These are phyloP conservation scores for Leonotis leonurus DNA, from an alignment of 257 asterid genomes.

Conservation along the genomic window DNA sequence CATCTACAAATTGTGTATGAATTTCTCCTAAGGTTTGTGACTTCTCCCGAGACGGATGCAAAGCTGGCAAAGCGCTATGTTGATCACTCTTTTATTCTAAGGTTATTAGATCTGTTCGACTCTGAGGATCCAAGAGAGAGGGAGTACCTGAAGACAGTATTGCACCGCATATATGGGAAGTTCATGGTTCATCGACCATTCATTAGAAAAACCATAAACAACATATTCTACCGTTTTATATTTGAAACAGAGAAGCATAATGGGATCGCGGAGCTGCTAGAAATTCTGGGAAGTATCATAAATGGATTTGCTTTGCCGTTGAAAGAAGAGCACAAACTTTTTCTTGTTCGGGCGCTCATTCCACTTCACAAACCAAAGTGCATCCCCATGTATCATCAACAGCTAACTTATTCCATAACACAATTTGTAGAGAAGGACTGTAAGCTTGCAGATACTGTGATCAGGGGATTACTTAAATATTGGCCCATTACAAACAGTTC, in stretches of 20 bases:
- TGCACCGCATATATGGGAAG: constrained; percentile 74
- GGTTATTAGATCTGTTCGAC: constrained; percentile 65
- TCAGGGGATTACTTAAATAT: constrained; percentile 23
- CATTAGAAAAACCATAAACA: constrained; percentile 63
- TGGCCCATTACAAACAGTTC: constrained; percentile 29
- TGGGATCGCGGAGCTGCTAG: constrained; percentile 76
- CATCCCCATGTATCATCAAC: constrained; percentile 23
- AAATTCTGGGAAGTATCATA: constrained; percentile 74
- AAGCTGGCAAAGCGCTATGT: constrained; percentile 69
- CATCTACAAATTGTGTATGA: constrained; percentile 77
- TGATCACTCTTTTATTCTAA: constrained; percentile 70
- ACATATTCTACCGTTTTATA: constrained; percentile 57
- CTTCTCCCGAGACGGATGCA: constrained; percentile 75
- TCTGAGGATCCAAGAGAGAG: constrained; percentile 83
- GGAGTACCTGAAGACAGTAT: constrained; percentile 68
- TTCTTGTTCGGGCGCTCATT: constrained; percentile 61
- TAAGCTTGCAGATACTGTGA: constrained; percentile 25
- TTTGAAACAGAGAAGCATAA: constrained; percentile 77
- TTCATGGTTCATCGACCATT: constrained; percentile 86
- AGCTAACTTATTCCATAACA: constrained; percentile 23
- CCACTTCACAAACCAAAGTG: constrained; percentile 54
- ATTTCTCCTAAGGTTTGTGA: constrained; percentile 65
- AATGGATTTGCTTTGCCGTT: constrained; percentile 77
- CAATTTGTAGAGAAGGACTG: constrained; percentile 31
- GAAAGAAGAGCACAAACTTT: constrained; percentile 76